These are phyloP conservation scores for Solanum ossicruentum DNA, from an alignment of 257 asterid genomes.

Conservation along the genomic window DNA sequence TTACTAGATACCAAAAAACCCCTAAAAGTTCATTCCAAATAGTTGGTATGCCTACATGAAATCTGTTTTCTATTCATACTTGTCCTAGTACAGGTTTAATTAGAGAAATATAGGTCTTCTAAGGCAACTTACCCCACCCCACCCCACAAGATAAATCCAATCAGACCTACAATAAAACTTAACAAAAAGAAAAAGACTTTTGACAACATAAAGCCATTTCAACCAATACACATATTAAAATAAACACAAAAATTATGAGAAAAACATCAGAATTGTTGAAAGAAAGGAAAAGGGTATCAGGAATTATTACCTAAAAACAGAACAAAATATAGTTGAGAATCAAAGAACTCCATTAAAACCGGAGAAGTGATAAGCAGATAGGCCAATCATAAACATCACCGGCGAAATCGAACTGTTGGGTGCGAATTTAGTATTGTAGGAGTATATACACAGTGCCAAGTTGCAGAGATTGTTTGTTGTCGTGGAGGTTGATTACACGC, in stretches of 20 bases:
- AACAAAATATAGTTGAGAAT: slow-evolving; percentile 8
- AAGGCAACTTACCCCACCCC: not conserved
- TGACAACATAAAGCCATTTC: not conserved
- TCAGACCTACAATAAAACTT: not conserved
- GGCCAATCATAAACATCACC: slow-evolving; percentile 27
- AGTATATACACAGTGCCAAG: not conserved
- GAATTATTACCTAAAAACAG: slow-evolving; percentile 25
- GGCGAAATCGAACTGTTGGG: slow-evolving; percentile 18
- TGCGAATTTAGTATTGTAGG: not conserved
- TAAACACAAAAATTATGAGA: not conserved
- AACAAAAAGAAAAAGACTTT: not conserved
- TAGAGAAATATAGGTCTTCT: not conserved
- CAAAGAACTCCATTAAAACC: slow-evolving; percentile 26
- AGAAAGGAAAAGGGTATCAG: not conserved
- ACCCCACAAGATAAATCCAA: not conserved
- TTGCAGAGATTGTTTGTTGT: not conserved
- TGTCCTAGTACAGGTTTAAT: not conserved
- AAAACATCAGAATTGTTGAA: not conserved
- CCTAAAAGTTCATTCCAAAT: not conserved
- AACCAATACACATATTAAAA: not conserved
- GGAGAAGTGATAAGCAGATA: not conserved
- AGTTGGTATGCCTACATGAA: not conserved
- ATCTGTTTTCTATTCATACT: not conserved
- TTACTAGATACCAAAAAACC: not conserved
- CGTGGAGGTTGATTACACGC: slow-evolving; percentile 1